A percentile compares a stretch with the other conserved stretches of the same genome.
These are phyloP conservation scores for Blastobotrys petasosporus DNA, from an alignment of 1,139 yeast species.

Conservation along the genomic window DNA sequence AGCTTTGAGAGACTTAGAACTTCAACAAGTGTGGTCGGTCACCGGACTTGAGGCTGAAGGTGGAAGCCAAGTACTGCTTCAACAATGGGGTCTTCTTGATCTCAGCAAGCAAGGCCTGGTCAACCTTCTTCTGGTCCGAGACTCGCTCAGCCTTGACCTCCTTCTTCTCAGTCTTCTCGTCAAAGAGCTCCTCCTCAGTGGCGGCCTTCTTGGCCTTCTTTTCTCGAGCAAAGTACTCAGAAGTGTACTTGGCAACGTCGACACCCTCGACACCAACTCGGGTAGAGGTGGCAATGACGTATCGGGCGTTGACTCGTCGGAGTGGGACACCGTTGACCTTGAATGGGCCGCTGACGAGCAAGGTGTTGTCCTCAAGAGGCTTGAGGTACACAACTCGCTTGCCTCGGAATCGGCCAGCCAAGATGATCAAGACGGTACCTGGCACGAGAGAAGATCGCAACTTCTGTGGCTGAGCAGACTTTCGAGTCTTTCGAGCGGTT, in stretches of 20 bases:
- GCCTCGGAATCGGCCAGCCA: constrained; percentile 99
- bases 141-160: constrained; percentile 91
- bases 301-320: constrained; percentile 98
- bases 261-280: constrained; percentile 73
- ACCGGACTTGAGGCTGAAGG: constrained; percentile 97
- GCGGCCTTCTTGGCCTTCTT: constrained; percentile 71
- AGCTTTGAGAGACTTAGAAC: constrained; percentile 50
- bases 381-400: constrained; percentile 99
- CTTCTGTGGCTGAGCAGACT: constrained; percentile 91
- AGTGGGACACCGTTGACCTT: constrained; percentile 99
- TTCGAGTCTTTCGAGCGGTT: constrained; percentile 56
- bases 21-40: constrained; percentile 99
- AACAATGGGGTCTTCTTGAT: constrained; percentile 97
- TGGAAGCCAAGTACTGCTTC: constrained; percentile 94
- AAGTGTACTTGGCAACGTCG: constrained; percentile 88
- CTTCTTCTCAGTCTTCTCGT: constrained; percentile 79
- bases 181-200: constrained; percentile 94
- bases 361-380: constrained; percentile 97
- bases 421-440: constrained; percentile 96
- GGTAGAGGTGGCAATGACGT: constrained; percentile 99
- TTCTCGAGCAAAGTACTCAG: constrained; percentile 96
- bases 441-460: constrained; percentile 96
- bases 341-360: constrained; percentile 98
- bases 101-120: constrained; percentile 87
- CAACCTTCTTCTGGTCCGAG: constrained; percentile 96